Conservation (phyloP, 495 filamentous ascomycete species). For the Aspergillus avenaceus region DNA sequence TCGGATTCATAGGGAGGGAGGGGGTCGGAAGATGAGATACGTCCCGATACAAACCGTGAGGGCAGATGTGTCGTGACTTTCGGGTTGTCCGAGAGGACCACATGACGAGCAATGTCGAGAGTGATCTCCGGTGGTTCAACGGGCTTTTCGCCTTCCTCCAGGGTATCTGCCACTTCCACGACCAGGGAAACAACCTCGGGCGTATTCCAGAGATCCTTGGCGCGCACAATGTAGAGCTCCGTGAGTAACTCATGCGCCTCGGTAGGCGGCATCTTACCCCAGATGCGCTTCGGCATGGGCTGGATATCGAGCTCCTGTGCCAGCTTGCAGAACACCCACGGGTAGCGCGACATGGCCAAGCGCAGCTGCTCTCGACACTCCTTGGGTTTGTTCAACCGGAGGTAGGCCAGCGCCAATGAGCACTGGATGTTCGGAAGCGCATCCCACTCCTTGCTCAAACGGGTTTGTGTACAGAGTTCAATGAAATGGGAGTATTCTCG, state of each 20-base stretch:
- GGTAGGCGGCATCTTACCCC: slow-evolving; percentile 69
- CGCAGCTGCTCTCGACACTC: slow-evolving; percentile 59
- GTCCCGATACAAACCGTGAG: slow-evolving; percentile 34
- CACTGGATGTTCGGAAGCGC: slow-evolving; percentile 63
- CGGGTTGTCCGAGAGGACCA: slow-evolving; percentile 71
- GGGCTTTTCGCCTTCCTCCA: slow-evolving; percentile 30
- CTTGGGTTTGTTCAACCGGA: slow-evolving; percentile 61
- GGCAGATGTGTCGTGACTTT: slow-evolving; percentile 42
- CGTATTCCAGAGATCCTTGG: slow-evolving; percentile 89
- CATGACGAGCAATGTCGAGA: slow-evolving; percentile 68
- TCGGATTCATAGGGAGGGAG: slow-evolving; percentile 44
- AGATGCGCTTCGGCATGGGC: slow-evolving; percentile 68
- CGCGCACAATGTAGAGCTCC: slow-evolving; percentile 71
- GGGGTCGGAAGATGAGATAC: slow-evolving; percentile 42
- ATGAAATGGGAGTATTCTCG: slow-evolving; percentile 73
- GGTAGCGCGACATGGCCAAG: slow-evolving; percentile 63
- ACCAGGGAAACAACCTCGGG: slow-evolving; percentile 67
- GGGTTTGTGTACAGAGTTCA: slow-evolving; percentile 58
- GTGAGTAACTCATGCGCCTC: slow-evolving; percentile 68
- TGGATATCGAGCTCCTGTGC: slow-evolving; percentile 73
- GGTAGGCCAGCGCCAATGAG: slow-evolving; percentile 67
- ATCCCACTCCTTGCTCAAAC: slow-evolving; percentile 46
- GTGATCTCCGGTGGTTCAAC: slow-evolving; percentile 50
- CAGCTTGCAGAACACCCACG: slow-evolving; percentile 76
- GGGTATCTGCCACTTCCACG: slow-evolving; percentile 63